Evolutionary conservation across 805 yeast genomes (phyloP), one percentile per base, ranked within the genome.

Genomic region (Tetrapisispora fleetii): DNA sequence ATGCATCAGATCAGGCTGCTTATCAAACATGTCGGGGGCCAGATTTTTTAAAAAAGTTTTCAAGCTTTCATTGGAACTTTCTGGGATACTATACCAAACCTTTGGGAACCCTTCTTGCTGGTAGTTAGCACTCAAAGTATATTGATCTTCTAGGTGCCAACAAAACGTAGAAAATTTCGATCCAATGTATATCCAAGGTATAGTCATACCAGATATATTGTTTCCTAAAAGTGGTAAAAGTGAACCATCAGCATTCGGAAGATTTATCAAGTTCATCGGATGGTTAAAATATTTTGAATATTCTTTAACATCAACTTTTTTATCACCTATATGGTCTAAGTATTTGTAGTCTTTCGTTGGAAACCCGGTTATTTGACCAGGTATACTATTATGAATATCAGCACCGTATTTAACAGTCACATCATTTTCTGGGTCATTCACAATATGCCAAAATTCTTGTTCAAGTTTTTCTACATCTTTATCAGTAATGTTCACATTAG

Each of bases 131-230:
- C 95, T 85, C 52, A 87, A 72, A 0, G 96, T 86, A 62, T 85
- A 88, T 62, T 91, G 97, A 64, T 90, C 98, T 59, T 90, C 98
- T 50, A 85, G 83, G 64, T 91, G 97, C 96, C 97, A 91, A 65
- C 98, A 90, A 62, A 91, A 91, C 1, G 97, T 87, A 2, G 95
- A 84, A 58, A 88, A 80, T 45, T 87, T 72, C 46, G 95, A 86
- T 0, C 98, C 98, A 16, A 90, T 79, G 59, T 90, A 90, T 2
- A 89, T 75, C 98, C 98, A 90, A 0, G 98, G 98, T 18, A 85
- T 77, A 0, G 97, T 89, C 88, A 90, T 90, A 0, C 98, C 98
- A 0, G 95, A 83, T 2, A 91, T 84, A 32, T 78, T 75, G 18
- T 79, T 76, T 49, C 78, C 77, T 49, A 84, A 73, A 56, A 78